A percentile compares a stretch with the other conserved stretches of the same genome.
phyloP scores from a whole-genome alignment of 768 basidiomycete genomes.

The Trametes cubensis region DNA sequence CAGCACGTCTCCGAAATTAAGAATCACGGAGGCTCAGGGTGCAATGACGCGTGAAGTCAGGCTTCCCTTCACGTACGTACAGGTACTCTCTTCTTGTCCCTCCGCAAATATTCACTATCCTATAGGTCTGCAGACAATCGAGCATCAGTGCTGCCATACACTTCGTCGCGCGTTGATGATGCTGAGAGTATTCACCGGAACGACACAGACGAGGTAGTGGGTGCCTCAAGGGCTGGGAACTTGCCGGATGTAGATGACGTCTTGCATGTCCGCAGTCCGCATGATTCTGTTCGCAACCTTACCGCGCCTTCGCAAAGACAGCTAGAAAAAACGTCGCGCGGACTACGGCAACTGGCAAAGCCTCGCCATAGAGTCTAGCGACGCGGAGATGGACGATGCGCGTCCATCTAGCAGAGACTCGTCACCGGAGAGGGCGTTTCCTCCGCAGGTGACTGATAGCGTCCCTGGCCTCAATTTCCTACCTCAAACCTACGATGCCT shows the following conservation, averaged over 20 bases:
- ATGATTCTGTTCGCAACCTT: constrained; percentile 11
- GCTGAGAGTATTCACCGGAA: no score
- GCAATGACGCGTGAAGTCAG: background rate
- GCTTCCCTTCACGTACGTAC: constrained; percentile 4
- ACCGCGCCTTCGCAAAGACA: background rate
- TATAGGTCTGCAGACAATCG: background rate
- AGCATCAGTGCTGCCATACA: constrained; percentile 9
- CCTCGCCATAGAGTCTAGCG: constrained; percentile 16
- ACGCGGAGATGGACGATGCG: constrained; percentile 11
- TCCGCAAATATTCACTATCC: background rate
- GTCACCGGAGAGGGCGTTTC: constrained; percentile 6
- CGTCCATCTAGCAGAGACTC: constrained; percentile 18
- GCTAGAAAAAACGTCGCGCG: background rate
- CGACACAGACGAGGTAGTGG: background rate
- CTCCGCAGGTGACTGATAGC: background rate
- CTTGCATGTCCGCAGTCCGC: background rate
- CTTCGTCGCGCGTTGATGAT: constrained; percentile 3
- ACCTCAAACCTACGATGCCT: constrained; percentile 1
- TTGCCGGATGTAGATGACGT: background rate
- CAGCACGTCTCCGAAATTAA: background rate
- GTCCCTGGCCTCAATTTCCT: constrained; percentile 1
- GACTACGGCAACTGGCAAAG: constrained; percentile 22
- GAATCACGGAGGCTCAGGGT: background rate
- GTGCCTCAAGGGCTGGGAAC: background rate
- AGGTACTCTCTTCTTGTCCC: background rate